Conservation (phyloP, 805 yeast genomes). For the Lachancea quebecensis region DNA sequence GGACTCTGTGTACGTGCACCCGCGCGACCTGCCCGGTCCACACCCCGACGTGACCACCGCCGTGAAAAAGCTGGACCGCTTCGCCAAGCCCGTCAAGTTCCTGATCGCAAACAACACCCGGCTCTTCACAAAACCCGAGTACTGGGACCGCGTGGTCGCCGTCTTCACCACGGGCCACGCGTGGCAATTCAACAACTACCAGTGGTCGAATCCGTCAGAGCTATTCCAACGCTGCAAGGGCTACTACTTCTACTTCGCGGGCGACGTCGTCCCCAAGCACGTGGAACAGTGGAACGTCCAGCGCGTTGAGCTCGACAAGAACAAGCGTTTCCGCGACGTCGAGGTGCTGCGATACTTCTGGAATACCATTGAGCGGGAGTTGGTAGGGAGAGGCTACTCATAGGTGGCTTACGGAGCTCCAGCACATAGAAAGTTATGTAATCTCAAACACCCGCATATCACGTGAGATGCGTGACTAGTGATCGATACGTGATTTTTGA, state of each 20-base stretch:
- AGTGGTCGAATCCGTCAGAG: slow-evolving; percentile 70
- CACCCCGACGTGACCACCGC: slow-evolving; percentile 27
- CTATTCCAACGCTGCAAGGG: slow-evolving; percentile 84
- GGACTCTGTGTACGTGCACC: slow-evolving; percentile 59
- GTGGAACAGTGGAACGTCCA: slow-evolving; percentile 87
- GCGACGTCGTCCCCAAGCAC: slow-evolving; percentile 70
- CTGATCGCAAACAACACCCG: slow-evolving; percentile 85
- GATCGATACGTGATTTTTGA: too few relatives aligned
- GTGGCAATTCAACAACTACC: slow-evolving; percentile 92
- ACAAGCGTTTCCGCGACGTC: slow-evolving; percentile 78
- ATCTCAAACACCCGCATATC: too few relatives aligned
- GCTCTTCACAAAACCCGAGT: slow-evolving; percentile 83
- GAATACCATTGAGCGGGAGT: slow-evolving; percentile 71
- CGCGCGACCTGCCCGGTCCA: slow-evolving; percentile 32
- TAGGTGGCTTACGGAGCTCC: slow-evolving; percentile 1
- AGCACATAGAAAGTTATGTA: too few relatives aligned
- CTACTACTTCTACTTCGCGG: slow-evolving; percentile 65
- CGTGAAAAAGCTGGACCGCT: slow-evolving; percentile 28
- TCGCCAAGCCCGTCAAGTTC: slow-evolving; percentile 28
- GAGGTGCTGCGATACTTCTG: slow-evolving; percentile 82
- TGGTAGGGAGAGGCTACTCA: slow-evolving; percentile 59
- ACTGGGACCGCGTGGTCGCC: slow-evolving; percentile 96
- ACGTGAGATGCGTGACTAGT: too few relatives aligned
- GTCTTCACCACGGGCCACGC: slow-evolving; percentile 94
- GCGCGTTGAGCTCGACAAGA: slow-evolving; percentile 69